phyloP scores from a whole-genome alignment of 371 early-diverging fungal genomes.

The Lichtheimia hyalospora region DNA sequence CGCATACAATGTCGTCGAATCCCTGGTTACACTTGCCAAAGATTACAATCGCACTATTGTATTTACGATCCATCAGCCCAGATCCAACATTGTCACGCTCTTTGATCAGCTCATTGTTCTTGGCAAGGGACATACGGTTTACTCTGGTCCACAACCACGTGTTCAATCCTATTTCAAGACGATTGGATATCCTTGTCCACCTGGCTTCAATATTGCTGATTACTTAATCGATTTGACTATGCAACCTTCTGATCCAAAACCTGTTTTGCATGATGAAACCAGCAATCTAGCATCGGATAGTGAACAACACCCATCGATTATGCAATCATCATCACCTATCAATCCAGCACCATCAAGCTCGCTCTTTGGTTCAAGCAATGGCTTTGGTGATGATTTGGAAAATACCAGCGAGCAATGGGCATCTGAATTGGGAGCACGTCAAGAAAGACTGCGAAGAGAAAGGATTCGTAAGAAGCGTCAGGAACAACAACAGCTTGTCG shows the following conservation, averaged over 20 bases:
- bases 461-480: slow-evolving; percentile 14
- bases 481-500: slow-evolving; percentile 5
- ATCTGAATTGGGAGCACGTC: slow-evolving; percentile 28
- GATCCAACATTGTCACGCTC: slow-evolving; percentile 85
- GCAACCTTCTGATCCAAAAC: slow-evolving; percentile 39
- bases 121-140: slow-evolving; percentile 81
- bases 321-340: not conserved
- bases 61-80: slow-evolving; percentile 95
- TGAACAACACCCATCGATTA: too few species aligned
- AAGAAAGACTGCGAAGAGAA: slow-evolving; percentile 21
- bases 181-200: slow-evolving; percentile 82
- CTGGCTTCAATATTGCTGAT: slow-evolving; percentile 93
- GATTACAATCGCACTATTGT: slow-evolving; percentile 86
- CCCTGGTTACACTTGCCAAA: slow-evolving; percentile 80
- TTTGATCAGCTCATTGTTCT: slow-evolving; percentile 90
- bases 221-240: slow-evolving; percentile 81
- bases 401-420: slow-evolving; percentile 49
- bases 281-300: not conserved
- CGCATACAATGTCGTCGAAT: slow-evolving; percentile 88
- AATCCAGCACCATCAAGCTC: not conserved
- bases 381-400: slow-evolving; percentile 28
- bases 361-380: slow-evolving; percentile 11
- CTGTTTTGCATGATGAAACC: not conserved
- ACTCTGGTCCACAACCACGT: slow-evolving; percentile 67
- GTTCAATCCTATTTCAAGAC: slow-evolving; percentile 62